Evolutionary conservation across 176 grass and related monocot genomes (phyloP), one percentile per base, ranked within the genome.

Genomic region (Ampelocalamus luodianensis): DNA sequence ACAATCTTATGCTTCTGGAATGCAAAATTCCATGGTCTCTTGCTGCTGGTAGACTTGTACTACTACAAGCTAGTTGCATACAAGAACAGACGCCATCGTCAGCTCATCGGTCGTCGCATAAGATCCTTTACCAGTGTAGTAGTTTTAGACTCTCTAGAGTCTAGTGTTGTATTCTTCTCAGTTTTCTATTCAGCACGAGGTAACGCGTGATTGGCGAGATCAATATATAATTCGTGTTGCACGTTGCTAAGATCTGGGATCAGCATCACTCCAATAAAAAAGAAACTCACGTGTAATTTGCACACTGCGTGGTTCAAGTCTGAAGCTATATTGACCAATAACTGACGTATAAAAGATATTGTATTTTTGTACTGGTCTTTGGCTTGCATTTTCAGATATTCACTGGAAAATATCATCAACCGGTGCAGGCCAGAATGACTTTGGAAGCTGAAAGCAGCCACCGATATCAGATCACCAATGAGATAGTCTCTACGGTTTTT

Each of bases 321-420:
- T 11, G 16, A 82, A 63, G 10, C 29, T 37, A 39, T 46, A 45
- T 45, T 39, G 27, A 18, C 53, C 50, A 63, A 34, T 71, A 12
- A 20, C 11, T 42, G 74, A 63, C 13, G 68, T 71, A 49, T 27
- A 14, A 24, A 69, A 74, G 22, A 86, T 40, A 27, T 3, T 83
- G 8, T 10, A 43, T 9, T 45, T 45, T 10, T 45, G 8, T 39
- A 23, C 12, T 50, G 58, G 20, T 84, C 27, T 34, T 32, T 32
- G n/a, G 53, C 63, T 67, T 74, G 68, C n/a, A 37, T 75, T n/a
- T 75, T 85, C 7, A 74, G 68, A 79, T 32, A 48, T 6, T 73
- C 74, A 88, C 38, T n/a, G 13, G 45, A 27, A 70, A 88, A 88
- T 43, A 78, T 23, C 34, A 56, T 26, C 45, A 67, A 23, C 18